Evolutionary conservation across 805 yeast species (phyloP).

Genomic region (Trichomonascus vanleenenianus): DNA sequence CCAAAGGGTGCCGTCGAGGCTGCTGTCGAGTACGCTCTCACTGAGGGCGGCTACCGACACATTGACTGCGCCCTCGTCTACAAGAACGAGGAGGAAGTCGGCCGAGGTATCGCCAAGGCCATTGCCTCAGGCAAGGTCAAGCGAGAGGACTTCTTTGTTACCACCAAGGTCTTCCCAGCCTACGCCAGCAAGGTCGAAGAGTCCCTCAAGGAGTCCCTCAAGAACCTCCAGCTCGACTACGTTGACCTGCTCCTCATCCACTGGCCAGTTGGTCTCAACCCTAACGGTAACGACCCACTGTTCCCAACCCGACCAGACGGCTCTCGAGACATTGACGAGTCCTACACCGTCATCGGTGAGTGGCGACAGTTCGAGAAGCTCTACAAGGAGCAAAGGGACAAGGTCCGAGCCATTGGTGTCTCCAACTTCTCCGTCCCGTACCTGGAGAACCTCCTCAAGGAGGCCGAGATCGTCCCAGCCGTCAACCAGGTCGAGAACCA

Average conservation of each 20-base stretch:
- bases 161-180: slow-evolving; percentile 52
- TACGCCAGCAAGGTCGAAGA: slow-evolving; percentile 35
- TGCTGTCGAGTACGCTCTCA: slow-evolving; percentile 53
- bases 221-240: slow-evolving; percentile 61
- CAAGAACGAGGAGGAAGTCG: slow-evolving; percentile 58
- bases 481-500: slow-evolving; percentile 72
- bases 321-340: slow-evolving; percentile 8
- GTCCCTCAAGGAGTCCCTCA: slow-evolving; percentile 51
- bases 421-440: slow-evolving; percentile 58
- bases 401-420: slow-evolving; percentile 65
- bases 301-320: slow-evolving; percentile 32
- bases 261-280: slow-evolving; percentile 63
- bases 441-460: slow-evolving; percentile 40
- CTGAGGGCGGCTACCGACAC: slow-evolving; percentile 57
- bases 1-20: slow-evolving; percentile 44
- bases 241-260: slow-evolving; percentile 74
- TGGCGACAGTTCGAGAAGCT: slow-evolving; percentile 59
- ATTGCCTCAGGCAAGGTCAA: slow-evolving; percentile 45
- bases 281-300: slow-evolving; percentile 30
- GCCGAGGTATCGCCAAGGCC: slow-evolving; percentile 32
- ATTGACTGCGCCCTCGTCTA: slow-evolving; percentile 72
- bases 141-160: slow-evolving; percentile 57
- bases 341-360: slow-evolving; percentile 34
- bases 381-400: slow-evolving; percentile 25
- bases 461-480: slow-evolving; percentile 51